These are phyloP conservation scores for Aspergillus haitiensis DNA, from an alignment of 495 filamentous ascomycete genomes.

Conservation along the genomic window DNA sequence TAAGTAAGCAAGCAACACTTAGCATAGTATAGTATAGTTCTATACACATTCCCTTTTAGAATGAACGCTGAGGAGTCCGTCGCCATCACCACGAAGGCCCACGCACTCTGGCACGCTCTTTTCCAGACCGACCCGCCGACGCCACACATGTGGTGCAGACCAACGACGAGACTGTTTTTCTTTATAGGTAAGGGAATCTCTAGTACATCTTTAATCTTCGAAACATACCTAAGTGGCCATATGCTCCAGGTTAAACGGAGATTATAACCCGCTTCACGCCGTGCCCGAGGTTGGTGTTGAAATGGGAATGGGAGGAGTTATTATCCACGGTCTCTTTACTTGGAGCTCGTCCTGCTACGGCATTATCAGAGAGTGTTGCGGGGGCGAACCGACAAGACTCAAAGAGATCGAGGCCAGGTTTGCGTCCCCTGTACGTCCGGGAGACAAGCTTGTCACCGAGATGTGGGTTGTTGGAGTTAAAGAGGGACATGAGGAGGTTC, in stretches of 20 bases:
- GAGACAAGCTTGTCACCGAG: constrained; percentile 52
- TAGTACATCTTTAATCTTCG: no score
- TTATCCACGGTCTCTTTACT: constrained; percentile 83
- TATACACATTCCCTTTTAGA: no score
- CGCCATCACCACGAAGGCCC: constrained; percentile 47
- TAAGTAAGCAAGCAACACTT: no score
- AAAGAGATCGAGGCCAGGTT: constrained; percentile 85
- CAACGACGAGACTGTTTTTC: constrained; percentile 63
- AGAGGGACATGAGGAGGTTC: constrained; percentile 75
- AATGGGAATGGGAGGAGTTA: constrained; percentile 86
- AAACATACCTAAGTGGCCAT: no score
- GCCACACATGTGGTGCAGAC: constrained; percentile 68
- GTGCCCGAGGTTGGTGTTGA: constrained; percentile 76
- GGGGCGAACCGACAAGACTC: constrained; percentile 72
- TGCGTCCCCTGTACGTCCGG: constrained; percentile 76
- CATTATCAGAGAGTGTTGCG: constrained; percentile 67
- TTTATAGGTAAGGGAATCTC: constrained; percentile 70
- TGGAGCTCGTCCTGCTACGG: constrained; percentile 78
- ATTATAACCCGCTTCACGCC: constrained; percentile 89
- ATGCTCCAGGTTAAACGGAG: constrained; percentile 67
- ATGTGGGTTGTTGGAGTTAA: constrained; percentile 52
- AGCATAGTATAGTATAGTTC: no score
- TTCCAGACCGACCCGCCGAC: constrained; percentile 71
- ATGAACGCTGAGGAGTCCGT: background rate
- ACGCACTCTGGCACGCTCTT: constrained; percentile 67